Percentiles rank a stretch among this genome's conserved stretches.
Conservation (phyloP, 768 basidiomycete species). For the Sporobolomyces phaffii region DNA sequence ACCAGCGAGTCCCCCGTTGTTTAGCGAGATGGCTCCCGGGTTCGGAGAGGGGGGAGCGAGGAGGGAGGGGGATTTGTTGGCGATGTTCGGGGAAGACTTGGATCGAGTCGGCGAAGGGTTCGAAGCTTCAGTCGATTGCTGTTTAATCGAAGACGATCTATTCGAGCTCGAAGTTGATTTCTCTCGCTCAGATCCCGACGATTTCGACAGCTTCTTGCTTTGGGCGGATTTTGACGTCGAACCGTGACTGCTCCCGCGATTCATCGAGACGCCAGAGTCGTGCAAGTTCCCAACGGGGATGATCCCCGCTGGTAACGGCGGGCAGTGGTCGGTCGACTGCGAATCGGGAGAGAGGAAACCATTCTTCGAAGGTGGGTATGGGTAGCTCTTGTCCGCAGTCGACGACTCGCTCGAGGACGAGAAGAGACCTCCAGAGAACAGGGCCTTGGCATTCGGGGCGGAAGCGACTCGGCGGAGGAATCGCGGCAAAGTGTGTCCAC, state of each 20-base stretch:
- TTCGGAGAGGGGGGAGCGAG: constrained; percentile 32
- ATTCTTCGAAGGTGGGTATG: constrained; percentile 54
- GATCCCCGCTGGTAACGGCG: constrained; percentile 35
- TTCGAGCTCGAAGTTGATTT: constrained; percentile 23
- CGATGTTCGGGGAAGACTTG: constrained; percentile 21
- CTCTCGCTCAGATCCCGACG: constrained; percentile 21
- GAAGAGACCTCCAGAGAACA: constrained; percentile 54
- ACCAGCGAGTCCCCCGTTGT: constrained; percentile 30
- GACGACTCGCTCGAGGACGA: constrained; percentile 4
- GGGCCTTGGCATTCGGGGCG: constrained; percentile 88
- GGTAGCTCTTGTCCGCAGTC: constrained; percentile 29
- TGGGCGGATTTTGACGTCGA: not conserved
- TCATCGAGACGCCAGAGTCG: constrained; percentile 66
- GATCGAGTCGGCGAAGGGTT: constrained; percentile 33
- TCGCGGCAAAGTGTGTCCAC: constrained; percentile 54
- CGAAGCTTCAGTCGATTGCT: not conserved
- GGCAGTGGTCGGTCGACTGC: not conserved
- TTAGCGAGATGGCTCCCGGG: constrained; percentile 2
- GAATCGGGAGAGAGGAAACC: constrained; percentile 42
- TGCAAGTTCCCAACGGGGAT: constrained; percentile 49
- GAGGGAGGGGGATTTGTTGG: constrained; percentile 7
- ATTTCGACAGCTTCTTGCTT: constrained; percentile 22
- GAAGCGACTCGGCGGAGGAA: constrained; percentile 94
- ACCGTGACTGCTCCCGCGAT: constrained; percentile 34
- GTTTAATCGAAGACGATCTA: constrained; percentile 10